phyloP scores from a whole-genome alignment of 2,329 filamentous ascomycete genomes.

The Fusarium torreyae region DNA sequence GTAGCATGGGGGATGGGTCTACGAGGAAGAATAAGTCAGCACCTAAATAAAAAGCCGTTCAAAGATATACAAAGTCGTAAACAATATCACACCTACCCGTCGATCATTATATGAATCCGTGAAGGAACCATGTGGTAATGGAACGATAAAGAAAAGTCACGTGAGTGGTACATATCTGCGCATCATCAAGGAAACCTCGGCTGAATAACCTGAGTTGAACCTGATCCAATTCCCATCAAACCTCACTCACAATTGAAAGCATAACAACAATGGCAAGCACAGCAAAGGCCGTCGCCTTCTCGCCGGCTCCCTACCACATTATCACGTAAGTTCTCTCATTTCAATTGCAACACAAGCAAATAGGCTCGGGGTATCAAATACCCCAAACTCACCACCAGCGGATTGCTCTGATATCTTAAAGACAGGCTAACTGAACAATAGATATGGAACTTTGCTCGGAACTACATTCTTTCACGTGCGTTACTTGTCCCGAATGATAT shows the following conservation, averaged over 20 bases:
- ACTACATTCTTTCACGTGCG: conserved; percentile 86
- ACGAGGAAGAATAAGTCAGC: too few species aligned
- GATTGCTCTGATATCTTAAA: too few species aligned
- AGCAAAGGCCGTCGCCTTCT: conserved; percentile 69
- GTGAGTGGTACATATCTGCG: background rate
- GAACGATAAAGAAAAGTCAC: background rate
- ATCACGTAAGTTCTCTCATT: conserved; percentile 69
- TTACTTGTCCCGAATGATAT: background rate
- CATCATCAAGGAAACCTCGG: conserved; percentile 32
- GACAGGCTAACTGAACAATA: conserved; percentile 56
- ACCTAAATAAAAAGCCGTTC: too few species aligned
- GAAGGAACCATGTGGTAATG: too few species aligned
- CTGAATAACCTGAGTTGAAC: conserved; percentile 14
- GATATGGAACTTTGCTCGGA: conserved; percentile 90
- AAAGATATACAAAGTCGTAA: too few species aligned
- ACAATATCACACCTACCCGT: too few species aligned
- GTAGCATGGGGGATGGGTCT: too few species aligned
- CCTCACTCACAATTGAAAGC: conserved; percentile 9
- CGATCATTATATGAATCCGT: too few species aligned
- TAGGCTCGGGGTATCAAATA: too few species aligned
- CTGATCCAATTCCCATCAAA: conserved; percentile 17
- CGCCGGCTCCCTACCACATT: conserved; percentile 82
- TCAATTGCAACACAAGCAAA: background rate
- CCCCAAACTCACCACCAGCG: too few species aligned
- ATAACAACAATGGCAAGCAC: conserved; percentile 62